Evolutionary conservation across 2,329 filamentous ascomycete genomes (phyloP), one percentile per base, ranked within the genome.

Genomic region (Blastomyces emzantsi): DNA sequence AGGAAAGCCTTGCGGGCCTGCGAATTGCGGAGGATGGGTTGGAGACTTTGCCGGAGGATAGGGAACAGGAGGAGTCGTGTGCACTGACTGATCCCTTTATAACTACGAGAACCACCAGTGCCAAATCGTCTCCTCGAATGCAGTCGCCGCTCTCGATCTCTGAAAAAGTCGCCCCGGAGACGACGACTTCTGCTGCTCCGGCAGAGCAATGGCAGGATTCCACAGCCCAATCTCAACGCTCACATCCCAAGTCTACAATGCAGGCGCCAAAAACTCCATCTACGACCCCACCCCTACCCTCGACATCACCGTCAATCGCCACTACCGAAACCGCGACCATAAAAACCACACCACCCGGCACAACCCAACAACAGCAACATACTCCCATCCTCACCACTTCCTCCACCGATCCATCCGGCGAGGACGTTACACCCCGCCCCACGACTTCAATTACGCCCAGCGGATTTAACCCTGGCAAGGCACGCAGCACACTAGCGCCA

Each of bases 1-100:
- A 73, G 60, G 71, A 73, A 51, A 67, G 66, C 9, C 71, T 77
- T 30, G 72, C 73, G 36, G 70, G 68, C 5, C 69, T 77, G 45
- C 69, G 72, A 36, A 71, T 77, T 41, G 25, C 52, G 4, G 74
- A 76, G 43, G 74, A 76, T 60, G 68, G 70, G 1, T 70, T 75
- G 55, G 64, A 64, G 17, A 64, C 66, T 19, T 66, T 70, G 60
- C 64, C 68, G 9, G 74, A 76, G 52, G 71, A 75, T 33, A 66
- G 67, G 4, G 64, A 65, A 45, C 66, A 60, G 59, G 68, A 67
- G 30, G 69, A 63, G 33, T 61, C 68, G 9, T 66, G 60, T 47
- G 61, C 56, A n/a, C 54, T 66, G 64, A 58, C 65, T 63, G 36
- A 65, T 60, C 28, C 59, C 60, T 11, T 47, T 52, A 22, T 51